Evolutionary conservation across 345 rosid species (phyloP).

Genomic region (Arabidopsis arenosa): DNA sequence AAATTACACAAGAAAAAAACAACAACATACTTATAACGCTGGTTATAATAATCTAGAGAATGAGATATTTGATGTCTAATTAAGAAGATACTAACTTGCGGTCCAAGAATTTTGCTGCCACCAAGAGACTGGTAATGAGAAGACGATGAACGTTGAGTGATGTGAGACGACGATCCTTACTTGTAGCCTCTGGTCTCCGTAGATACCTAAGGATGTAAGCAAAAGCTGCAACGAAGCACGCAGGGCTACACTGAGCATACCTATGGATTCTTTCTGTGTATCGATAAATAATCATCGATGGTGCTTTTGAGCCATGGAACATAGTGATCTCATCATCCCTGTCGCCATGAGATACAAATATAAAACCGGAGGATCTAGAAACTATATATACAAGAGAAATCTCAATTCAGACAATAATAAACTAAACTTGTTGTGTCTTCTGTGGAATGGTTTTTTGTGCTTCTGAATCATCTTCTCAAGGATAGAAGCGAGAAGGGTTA

Average conservation of each 20-base stretch:
- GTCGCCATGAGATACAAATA: conserved; percentile 23
- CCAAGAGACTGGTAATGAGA: conserved; percentile 50
- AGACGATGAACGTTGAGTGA: conserved; percentile 55
- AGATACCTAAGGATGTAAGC: conserved; percentile 48
- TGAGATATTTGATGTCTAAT: conserved; percentile 13
- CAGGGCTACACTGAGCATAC: conserved; percentile 45
- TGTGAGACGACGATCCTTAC: conserved; percentile 39
- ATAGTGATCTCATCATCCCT: conserved; percentile 40
- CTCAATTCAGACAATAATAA: neutral
- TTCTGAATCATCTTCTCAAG: conserved; percentile 44
- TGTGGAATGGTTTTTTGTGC: conserved; percentile 17
- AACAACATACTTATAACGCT: neutral
- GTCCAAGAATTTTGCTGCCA: conserved; percentile 53
- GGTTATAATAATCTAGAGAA: neutral
- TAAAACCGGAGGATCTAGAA: conserved; percentile 14
- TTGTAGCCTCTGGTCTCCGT: conserved; percentile 33
- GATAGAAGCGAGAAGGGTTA: conserved; percentile 39
- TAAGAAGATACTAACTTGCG: conserved; percentile 44
- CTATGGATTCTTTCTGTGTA: conserved; percentile 46
- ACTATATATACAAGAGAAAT: neutral
- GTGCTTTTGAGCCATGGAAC: conserved; percentile 46
- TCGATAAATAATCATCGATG: conserved; percentile 34
- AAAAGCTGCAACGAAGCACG: conserved; percentile 46
- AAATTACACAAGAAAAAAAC: neutral
- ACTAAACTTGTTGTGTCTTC: conserved; percentile 40